Evolutionary conservation across 2,329 filamentous ascomycete genomes (phyloP).

Genomic region (Ceratocystis variospora): DNA sequence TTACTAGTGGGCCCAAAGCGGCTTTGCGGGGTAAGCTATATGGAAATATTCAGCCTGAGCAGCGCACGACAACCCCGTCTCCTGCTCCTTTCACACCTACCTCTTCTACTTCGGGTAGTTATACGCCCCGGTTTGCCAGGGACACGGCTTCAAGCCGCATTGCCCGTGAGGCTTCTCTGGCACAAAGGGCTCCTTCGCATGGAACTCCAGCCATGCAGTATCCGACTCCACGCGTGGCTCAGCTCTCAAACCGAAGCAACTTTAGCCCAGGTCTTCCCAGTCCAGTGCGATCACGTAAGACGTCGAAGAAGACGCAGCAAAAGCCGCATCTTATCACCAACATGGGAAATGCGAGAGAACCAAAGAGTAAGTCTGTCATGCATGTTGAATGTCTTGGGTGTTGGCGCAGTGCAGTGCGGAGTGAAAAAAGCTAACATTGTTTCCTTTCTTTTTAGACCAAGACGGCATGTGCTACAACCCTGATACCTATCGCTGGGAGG

Average conservation of each 20-base stretch:
- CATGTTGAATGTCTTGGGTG: not conserved
- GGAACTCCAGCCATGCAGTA: conserved; percentile 36
- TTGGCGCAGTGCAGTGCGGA: too few relatives aligned
- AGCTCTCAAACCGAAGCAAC: conserved; percentile 38
- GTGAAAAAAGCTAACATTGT: conserved; percentile 24
- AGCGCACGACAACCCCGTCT: conserved; percentile 37
- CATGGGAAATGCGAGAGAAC: conserved; percentile 56
- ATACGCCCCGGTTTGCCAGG: conserved; percentile 48
- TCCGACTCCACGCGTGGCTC: conserved; percentile 40
- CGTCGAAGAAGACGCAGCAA: conserved; percentile 43
- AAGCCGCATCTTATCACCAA: conserved; percentile 87
- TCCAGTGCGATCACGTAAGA: conserved; percentile 41
- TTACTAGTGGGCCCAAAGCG: conserved; percentile 53
- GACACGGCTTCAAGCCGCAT: conserved; percentile 53
- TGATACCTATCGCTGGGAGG: conserved; percentile 77
- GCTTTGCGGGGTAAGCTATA: conserved; percentile 42
- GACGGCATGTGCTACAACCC: conserved; percentile 97
- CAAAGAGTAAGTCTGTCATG: conserved; percentile 47
- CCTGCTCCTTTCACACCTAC: conserved; percentile 46
- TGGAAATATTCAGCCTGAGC: conserved; percentile 40
- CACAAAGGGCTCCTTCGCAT: conserved; percentile 42
- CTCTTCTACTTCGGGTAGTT: conserved; percentile 37
- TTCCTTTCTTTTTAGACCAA: conserved; percentile 41
- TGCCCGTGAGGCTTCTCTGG: conserved; percentile 47
- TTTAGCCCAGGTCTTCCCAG: conserved; percentile 34